Percentiles rank a stretch among this genome's conserved stretches.
These are phyloP conservation scores for Ustulina deusta DNA, from an alignment of 2,329 filamentous ascomycete genomes.

Conservation along the genomic window DNA sequence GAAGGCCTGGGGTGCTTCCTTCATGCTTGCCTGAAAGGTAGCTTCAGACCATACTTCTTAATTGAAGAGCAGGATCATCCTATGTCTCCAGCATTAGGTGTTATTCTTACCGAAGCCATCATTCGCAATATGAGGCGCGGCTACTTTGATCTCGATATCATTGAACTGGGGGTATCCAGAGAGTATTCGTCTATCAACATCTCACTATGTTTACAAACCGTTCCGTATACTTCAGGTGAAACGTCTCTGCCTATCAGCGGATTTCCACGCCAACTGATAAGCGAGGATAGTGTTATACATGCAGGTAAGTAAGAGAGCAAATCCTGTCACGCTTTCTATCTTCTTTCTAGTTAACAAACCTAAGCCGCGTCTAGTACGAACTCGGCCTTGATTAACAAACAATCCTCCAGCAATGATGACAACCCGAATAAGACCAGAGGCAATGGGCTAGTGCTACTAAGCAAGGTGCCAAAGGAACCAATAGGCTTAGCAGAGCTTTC, in stretches of 20 bases:
- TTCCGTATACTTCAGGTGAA: background rate
- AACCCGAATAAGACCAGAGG: background rate
- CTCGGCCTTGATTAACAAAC: background rate
- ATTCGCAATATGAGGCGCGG: conserved; percentile 14
- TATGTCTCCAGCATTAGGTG: background rate
- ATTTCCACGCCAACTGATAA: background rate
- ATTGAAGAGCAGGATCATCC: background rate
- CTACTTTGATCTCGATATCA: conserved; percentile 9
- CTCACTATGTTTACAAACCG: background rate
- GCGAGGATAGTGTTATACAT: background rate
- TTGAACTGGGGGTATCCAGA: background rate
- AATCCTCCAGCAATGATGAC: background rate
- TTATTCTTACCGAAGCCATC: conserved; percentile 5
- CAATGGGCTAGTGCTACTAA: background rate
- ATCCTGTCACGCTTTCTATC: background rate
- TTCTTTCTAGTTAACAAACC: background rate
- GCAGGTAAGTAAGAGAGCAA: background rate
- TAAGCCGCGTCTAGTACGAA: background rate
- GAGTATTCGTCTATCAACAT: conserved; percentile 10
- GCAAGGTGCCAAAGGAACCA: background rate
- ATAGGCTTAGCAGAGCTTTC: background rate
- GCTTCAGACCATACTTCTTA: background rate
- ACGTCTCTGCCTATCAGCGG: background rate
- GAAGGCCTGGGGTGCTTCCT: background rate
- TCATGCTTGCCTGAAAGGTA: background rate